phyloP scores from a whole-genome alignment of 2,329 filamentous ascomycete species.

The Trichoderma afroharzianum region DNA sequence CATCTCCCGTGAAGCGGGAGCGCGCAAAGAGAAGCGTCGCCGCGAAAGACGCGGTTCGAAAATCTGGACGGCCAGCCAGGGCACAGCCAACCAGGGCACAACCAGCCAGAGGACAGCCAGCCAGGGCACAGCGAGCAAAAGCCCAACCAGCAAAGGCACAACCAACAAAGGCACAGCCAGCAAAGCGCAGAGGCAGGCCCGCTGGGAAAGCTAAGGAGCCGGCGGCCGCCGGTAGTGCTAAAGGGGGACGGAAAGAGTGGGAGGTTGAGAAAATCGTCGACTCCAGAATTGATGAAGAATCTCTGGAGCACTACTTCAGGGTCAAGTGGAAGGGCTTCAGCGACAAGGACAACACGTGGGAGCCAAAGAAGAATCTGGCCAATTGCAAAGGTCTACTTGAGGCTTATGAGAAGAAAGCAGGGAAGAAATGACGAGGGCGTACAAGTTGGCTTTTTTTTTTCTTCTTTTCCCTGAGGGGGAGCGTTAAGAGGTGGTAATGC shows the following conservation, averaged over 20 bases:
- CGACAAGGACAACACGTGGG: constrained; percentile 49
- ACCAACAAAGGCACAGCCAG: background rate
- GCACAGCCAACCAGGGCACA: background rate
- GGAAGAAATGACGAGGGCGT: background rate
- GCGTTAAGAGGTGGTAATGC: background rate
- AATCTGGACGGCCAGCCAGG: background rate
- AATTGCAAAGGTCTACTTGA: constrained; percentile 37
- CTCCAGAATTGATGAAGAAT: constrained; percentile 35
- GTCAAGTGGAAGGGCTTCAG: constrained; percentile 54
- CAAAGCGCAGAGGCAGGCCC: background rate
- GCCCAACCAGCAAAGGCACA: background rate
- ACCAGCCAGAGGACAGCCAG: background rate
- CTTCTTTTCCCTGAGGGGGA: background rate
- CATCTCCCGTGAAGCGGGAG: background rate
- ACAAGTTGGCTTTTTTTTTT: background rate
- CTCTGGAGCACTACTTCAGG: constrained; percentile 40
- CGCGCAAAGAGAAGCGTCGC: background rate
- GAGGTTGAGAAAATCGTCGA: constrained; percentile 48
- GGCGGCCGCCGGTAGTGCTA: constrained; percentile 11
- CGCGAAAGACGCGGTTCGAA: background rate
- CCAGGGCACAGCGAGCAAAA: background rate
- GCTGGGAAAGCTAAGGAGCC: background rate
- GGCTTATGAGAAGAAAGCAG: constrained; percentile 32
- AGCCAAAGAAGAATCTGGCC: constrained; percentile 43
- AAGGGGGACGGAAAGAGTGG: constrained; percentile 30